These are phyloP conservation scores for Hypoxylon fragiforme DNA, from an alignment of 495 filamentous ascomycete genomes.

Conservation along the genomic window DNA sequence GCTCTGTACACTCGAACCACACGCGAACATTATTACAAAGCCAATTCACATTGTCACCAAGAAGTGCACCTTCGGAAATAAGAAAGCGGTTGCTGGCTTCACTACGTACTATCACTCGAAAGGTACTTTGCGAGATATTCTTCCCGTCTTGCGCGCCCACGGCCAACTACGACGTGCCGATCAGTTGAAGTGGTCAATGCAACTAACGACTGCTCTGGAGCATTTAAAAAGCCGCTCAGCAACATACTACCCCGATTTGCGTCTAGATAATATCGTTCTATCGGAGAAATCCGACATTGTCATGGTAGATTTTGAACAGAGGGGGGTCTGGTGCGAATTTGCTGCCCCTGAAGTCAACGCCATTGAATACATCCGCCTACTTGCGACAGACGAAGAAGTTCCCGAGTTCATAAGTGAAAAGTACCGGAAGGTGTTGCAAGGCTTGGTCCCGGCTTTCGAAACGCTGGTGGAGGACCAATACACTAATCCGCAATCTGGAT, in stretches of 20 bases:
- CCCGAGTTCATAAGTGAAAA: slow-evolving; percentile 36
- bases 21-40: slow-evolving; percentile 46
- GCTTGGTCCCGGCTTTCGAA: slow-evolving; percentile 45
- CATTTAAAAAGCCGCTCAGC: slow-evolving; percentile 41
- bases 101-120: slow-evolving; percentile 46
- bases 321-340: slow-evolving; percentile 56
- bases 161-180: slow-evolving; percentile 37
- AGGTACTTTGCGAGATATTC: slow-evolving; percentile 48
- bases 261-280: slow-evolving; percentile 53
- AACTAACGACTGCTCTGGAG: slow-evolving; percentile 46
- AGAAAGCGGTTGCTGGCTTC: slow-evolving; percentile 51
- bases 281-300: slow-evolving; percentile 44
- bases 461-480: slow-evolving; percentile 40
- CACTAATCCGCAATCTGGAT: slow-evolving; percentile 44
- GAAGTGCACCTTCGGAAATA: slow-evolving; percentile 48
- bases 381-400: slow-evolving; percentile 40
- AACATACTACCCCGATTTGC: slow-evolving; percentile 54
- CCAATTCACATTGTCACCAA: slow-evolving; percentile 52
- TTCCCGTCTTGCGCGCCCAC: slow-evolving; percentile 48
- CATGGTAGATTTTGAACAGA: slow-evolving; percentile 58
- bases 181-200: slow-evolving; percentile 50
- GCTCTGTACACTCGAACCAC: slow-evolving; percentile 46
- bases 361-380: slow-evolving; percentile 49
- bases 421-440: slow-evolving; percentile 40
- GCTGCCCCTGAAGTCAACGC: slow-evolving; percentile 54